A percentile compares a stretch with the other conserved stretches of the same genome.
These are phyloP conservation scores for Entomortierella chlamydospora DNA, from an alignment of 192 early-diverging fungal species.

Conservation along the genomic window DNA sequence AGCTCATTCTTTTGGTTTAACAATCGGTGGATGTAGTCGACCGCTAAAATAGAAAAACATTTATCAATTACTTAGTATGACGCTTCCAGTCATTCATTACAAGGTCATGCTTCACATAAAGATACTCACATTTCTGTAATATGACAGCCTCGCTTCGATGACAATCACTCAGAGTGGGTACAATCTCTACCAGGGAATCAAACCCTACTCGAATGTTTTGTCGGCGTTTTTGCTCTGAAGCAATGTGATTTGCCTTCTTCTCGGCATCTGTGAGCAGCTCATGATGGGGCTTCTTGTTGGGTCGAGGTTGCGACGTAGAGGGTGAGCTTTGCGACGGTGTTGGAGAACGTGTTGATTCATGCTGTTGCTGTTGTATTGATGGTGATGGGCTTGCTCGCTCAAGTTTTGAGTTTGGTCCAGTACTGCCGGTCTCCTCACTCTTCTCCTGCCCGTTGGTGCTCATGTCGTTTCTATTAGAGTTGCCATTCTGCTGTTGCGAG, in stretches of 20 bases:
- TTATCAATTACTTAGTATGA: background rate
- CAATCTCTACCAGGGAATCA: slow-evolving; percentile 89
- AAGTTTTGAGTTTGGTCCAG: background rate
- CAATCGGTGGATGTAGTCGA: slow-evolving; percentile 81
- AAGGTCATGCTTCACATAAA: background rate
- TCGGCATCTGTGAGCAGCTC: slow-evolving; percentile 88
- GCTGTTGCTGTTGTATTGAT: slow-evolving; percentile 11
- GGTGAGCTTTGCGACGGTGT: slow-evolving; percentile 9
- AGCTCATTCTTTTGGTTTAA: slow-evolving; percentile 69
- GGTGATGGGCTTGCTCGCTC: background rate
- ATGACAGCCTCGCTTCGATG: slow-evolving; percentile 90
- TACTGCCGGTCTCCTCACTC: background rate
- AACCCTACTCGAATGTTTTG: slow-evolving; percentile 92
- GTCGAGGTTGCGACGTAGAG: background rate
- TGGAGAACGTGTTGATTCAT: slow-evolving; percentile 4
- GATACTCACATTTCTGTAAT: slow-evolving; percentile 74
- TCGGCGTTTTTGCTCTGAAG: slow-evolving; percentile 92
- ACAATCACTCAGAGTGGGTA: slow-evolving; percentile 83
- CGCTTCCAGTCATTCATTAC: background rate
- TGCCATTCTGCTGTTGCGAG: background rate
- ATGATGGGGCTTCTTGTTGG: slow-evolving; percentile 58
- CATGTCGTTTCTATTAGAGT: no score
- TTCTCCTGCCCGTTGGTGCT: background rate
- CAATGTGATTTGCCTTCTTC: slow-evolving; percentile 96
- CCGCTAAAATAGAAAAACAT: slow-evolving; percentile 55